These are phyloP conservation scores for Diplodia mutila DNA, from an alignment of 2,329 filamentous ascomycete species.

Conservation along the genomic window DNA sequence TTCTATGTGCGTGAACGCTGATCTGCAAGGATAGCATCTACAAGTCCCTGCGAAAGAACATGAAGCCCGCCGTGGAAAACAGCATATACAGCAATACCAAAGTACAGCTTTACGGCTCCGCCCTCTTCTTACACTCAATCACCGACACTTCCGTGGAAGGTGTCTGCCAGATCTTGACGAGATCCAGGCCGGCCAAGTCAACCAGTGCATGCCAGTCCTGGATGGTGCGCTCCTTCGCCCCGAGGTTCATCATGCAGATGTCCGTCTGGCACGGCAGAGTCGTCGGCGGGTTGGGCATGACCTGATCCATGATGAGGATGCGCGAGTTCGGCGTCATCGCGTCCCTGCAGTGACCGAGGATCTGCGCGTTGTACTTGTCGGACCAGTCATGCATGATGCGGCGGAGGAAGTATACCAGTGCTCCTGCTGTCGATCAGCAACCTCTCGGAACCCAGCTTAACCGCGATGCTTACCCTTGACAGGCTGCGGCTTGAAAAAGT, in stretches of 20 bases:
- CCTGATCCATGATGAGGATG: slow-evolving; percentile 48
- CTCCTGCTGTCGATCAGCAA: not conserved
- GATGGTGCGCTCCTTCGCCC: slow-evolving; percentile 18
- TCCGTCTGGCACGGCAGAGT: slow-evolving; percentile 1
- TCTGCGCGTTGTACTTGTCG: slow-evolving; percentile 37
- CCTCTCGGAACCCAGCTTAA: not conserved
- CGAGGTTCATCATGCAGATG: slow-evolving; percentile 19
- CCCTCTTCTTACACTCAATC: slow-evolving; percentile 20
- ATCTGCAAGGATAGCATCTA: not conserved
- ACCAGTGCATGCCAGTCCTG: slow-evolving; percentile 14
- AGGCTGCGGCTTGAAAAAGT: slow-evolving; percentile 37
- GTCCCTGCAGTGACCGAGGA: slow-evolving; percentile 38
- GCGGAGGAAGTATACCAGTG: slow-evolving; percentile 33
- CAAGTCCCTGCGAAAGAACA: not conserved
- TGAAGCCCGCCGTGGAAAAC: not conserved
- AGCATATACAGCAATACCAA: not conserved
- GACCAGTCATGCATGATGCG: slow-evolving; percentile 42
- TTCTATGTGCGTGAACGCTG: not conserved
- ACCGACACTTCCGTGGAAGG: slow-evolving; percentile 1
- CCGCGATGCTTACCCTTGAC: slow-evolving; percentile 33
- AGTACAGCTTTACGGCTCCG: not conserved
- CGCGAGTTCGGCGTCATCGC: slow-evolving; percentile 43
- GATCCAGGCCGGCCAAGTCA: slow-evolving; percentile 8
- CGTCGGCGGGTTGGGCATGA: slow-evolving; percentile 15
- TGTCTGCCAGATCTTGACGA: slow-evolving; percentile 20